Evolutionary conservation across 1,284 basidiomycete genomes (phyloP), one percentile per base, ranked within the genome.

Genomic region (Omphalotus olearius): DNA sequence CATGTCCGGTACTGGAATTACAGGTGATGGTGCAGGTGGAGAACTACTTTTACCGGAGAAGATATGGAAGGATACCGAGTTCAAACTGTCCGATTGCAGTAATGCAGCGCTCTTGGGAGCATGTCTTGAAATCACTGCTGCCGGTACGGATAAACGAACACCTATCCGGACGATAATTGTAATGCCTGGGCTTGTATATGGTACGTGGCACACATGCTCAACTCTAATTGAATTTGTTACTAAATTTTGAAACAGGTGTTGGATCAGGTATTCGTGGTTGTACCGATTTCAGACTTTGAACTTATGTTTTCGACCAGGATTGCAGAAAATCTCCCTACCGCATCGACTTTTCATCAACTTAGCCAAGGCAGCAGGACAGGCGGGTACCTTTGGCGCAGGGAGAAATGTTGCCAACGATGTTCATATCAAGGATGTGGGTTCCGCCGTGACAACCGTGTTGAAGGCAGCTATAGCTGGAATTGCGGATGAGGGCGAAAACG

Each of bases 1-100:
- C 26, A 48, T 47, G 46, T 48, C 46, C 3, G 51, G 51, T 39
- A 49, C 46, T 9, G 51, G 46, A n/a, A 28, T 53, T 35, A 36
- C 30, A n/a, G 39, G 38, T 4, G 51, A 53, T 44, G 39, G 42
- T 36, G 37, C 51, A 14, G 6, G 17, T 2, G 51, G 51, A 11
- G 51, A 53, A n/a, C 40, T 48, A 10, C 6, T 43, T 16, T 17
- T 17, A 20, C 43, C 50, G 0, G 37, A 40, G 23, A 30, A 42
- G 11, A 18, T 51, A 28, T 51, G 50, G 50, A 16, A 33, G 6
- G 51, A 53, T 28, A 47, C 41, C 20, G 40, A 53, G 17, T 53
- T 48, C n/a, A n/a, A 44, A 20, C 13, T 37, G 16, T 25, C 18
- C n/a, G n/a, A 35, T 36, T 14, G 47, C 20, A 35, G 17, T 4